Base-by-base conservation (phyloP, 352 stramenopile genomes). In the Pythium sukuiense region DNA sequence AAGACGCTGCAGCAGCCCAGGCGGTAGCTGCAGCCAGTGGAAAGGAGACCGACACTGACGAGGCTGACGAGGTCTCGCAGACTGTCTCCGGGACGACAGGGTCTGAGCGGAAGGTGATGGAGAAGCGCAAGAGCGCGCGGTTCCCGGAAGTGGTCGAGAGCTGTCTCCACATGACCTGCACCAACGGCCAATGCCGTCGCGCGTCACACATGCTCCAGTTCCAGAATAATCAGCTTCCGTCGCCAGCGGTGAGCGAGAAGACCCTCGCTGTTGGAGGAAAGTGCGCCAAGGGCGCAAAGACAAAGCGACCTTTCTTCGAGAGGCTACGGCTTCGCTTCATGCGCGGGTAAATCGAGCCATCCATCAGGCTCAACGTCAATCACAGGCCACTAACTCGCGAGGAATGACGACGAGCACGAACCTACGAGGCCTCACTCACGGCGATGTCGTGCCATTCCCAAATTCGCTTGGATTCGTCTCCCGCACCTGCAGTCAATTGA, bases 161-260 rank as follows among this genome's bases (percentile, higher is more conserved):
- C 55, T 90, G 82, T 75, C 76, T 90, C 0, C 82, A 90, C 70
- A 78, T 88, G 48, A 88, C 83, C 1, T 89, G 80, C 63, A 74
- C 69, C 6, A 78, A 83, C 20, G 83, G 76, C n/a, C 73, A 68
- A 27, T 71, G 57, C n/a, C 55, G 46, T 27, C 55, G 37, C 12
- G 29, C 32, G 3, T 41, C 53, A 13, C 53, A 33, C 32, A 54
- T 32, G 16, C 46, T 37, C 9, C 14, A 39, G 48, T 24, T 52
- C 43, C 53, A 55, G 35, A 45, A 20, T 18, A 39, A 52, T 30
- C 62, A 33, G 20, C 48, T 14, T n/a, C 30, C 48, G 55, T 32
- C 16, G 48, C 61, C 14, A 18, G 57, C 30, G 24, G 56, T 33
- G 43, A 57, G 18, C 24, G 61, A 60, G 57, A 55, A 56, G 46